Percentiles rank a stretch among this genome's conserved stretches.
These are phyloP conservation scores for Guillardia theta DNA, from an alignment of 78 protist species.

Conservation along the genomic window DNA sequence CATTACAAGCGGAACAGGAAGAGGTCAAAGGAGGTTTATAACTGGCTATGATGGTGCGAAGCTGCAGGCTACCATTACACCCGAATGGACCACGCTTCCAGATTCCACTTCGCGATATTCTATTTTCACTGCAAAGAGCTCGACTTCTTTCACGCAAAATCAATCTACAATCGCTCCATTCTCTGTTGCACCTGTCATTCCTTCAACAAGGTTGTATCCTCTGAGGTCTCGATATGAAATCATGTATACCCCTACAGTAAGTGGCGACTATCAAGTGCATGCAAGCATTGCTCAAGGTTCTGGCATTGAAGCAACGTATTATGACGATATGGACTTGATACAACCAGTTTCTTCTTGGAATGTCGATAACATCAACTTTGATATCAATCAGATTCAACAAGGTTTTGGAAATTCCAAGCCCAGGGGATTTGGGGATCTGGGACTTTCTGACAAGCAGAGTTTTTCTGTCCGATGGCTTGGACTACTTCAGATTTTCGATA, in stretches of 20 bases:
- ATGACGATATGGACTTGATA: constrained; percentile 8
- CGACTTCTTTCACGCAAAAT: background rate
- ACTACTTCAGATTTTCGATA: background rate
- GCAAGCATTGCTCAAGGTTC: background rate
- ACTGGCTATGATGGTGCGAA: background rate
- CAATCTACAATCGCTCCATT: background rate
- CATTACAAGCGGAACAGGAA: background rate
- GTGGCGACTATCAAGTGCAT: constrained; percentile 40
- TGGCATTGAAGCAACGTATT: constrained; percentile 31
- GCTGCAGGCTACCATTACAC: background rate
- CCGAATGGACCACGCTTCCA: background rate
- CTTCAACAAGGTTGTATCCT: background rate
- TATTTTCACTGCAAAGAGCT: background rate
- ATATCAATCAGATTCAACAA: background rate
- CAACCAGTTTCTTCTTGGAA: background rate
- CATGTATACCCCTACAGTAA: constrained; percentile 28
- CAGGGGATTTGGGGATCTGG: background rate
- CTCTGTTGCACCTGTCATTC: background rate
- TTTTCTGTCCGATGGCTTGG: constrained; percentile 17
- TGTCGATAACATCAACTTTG: background rate
- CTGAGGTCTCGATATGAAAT: constrained; percentile 26
- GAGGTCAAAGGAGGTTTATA: background rate
- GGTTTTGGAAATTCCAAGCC: background rate
- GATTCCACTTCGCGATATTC: background rate
- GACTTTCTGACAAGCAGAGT: background rate